These are phyloP conservation scores for Spathaspora sp. DNA, from an alignment of 1,139 yeast genomes.

Conservation along the genomic window DNA sequence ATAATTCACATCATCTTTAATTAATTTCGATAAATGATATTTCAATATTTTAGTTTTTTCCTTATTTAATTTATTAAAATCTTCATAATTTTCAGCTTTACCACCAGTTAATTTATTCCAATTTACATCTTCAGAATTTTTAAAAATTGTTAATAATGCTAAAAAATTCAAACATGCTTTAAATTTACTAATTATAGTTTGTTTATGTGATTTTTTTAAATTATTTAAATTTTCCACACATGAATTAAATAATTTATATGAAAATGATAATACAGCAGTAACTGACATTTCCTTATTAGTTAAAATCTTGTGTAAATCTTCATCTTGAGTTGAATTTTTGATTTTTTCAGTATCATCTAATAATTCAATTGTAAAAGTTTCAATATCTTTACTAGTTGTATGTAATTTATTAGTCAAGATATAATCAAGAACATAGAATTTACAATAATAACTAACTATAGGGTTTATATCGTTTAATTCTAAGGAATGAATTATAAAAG, in stretches of 20 bases:
- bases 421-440: constrained; percentile 62
- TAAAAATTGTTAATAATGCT: constrained; percentile 29
- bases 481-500: constrained; percentile 48
- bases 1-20: constrained; percentile 38
- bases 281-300: constrained; percentile 57
- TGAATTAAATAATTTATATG: constrained; percentile 58
- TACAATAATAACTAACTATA: constrained; percentile 57
- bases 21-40: constrained; percentile 37
- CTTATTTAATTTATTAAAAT: constrained; percentile 29
- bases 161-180: constrained; percentile 40
- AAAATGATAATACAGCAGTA: constrained; percentile 60
- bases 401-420: constrained; percentile 63
- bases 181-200: constrained; percentile 28
- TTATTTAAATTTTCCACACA: constrained; percentile 30
- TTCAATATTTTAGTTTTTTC: constrained; percentile 40
- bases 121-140: constrained; percentile 26
- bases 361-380: constrained; percentile 54
- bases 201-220: constrained; percentile 27
- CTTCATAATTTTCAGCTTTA: constrained; percentile 24
- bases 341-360: constrained; percentile 63
- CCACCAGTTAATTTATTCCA: constrained; percentile 34
- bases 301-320: constrained; percentile 41
- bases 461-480: constrained; percentile 55
- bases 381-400: constrained; percentile 48
- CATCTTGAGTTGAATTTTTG: constrained; percentile 39